Conservation (phyloP, 352 stramenopile species). For the Halophytophthora polymorphica region DNA sequence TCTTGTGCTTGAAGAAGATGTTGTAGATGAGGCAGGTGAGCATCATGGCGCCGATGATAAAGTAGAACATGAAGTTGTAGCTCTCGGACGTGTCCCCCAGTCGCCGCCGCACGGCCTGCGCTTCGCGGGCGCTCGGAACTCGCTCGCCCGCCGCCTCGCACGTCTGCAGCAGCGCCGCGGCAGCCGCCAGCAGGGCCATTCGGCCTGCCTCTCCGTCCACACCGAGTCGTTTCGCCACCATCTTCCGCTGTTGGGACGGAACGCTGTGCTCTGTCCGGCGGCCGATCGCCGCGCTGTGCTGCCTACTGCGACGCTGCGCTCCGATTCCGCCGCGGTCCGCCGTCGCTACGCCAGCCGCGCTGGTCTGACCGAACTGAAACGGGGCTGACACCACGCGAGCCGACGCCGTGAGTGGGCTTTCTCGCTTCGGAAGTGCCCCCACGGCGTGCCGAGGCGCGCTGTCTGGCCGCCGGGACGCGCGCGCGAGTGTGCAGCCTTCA, state of each 20-base stretch:
- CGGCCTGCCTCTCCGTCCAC: conserved; percentile 11
- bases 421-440: no score
- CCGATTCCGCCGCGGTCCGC: neutral
- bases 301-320: neutral
- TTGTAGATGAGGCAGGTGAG: conserved; percentile 86
- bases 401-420: no score
- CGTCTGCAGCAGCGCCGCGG: neutral
- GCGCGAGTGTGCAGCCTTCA: no score
- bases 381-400: no score
- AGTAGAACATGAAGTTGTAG: conserved; percentile 90
- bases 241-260: neutral
- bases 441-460: no score
- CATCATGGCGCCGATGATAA: conserved; percentile 86
- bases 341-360: neutral
- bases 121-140: neutral
- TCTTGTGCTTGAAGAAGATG: conserved; percentile 86
- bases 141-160: conserved; percentile 1
- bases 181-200: neutral
- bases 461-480: no score
- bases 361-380: no score
- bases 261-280: no score
- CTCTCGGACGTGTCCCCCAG: conserved; percentile 46
- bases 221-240: conserved; percentile 16
- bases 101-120: conserved; percentile 6
- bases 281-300: no score